phyloP scores from a whole-genome alignment of 805 yeast genomes.

The Starmerella cellae region DNA sequence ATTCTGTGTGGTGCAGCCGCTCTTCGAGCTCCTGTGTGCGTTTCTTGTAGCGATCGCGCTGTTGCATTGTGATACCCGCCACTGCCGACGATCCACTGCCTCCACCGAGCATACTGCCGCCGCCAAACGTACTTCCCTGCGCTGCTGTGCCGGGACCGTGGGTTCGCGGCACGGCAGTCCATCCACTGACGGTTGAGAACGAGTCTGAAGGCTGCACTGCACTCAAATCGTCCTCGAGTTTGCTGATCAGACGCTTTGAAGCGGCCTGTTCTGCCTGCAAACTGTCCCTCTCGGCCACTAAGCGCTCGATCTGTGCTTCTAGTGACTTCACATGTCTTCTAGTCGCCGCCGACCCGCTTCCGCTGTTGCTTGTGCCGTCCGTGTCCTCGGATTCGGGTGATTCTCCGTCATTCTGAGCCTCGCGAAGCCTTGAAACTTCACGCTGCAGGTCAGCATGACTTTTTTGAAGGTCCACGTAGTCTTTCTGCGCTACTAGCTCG shows the following conservation, averaged over 20 bases:
- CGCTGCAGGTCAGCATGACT: too few species aligned
- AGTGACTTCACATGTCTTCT: background rate
- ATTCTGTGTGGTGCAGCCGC: constrained; percentile 49
- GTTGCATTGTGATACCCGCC: constrained; percentile 79
- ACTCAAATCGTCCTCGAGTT: constrained; percentile 60
- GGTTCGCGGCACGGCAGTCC: constrained; percentile 28
- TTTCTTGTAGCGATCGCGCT: constrained; percentile 83
- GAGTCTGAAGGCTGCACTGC: constrained; percentile 19
- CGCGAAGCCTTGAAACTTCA: too few species aligned
- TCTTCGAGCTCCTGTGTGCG: constrained; percentile 74
- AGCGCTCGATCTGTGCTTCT: background rate
- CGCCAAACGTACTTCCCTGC: constrained; percentile 5
- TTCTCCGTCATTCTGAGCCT: background rate
- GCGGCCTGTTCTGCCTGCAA: constrained; percentile 21
- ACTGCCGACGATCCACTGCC: constrained; percentile 13
- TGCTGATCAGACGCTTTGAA: constrained; percentile 38
- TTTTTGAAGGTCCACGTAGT: constrained; percentile 69
- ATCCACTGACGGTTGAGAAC: constrained; percentile 27
- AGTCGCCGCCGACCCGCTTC: background rate
- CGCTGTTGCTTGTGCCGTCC: background rate
- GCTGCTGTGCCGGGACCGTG: constrained; percentile 19
- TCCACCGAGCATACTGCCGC: constrained; percentile 23
- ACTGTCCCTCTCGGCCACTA: constrained; percentile 5
- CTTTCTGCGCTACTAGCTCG: constrained; percentile 26
- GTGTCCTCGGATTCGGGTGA: background rate